Evolutionary conservation across 1,284 basidiomycete species (phyloP).

Genomic region (Macrocystidia cucumis): DNA sequence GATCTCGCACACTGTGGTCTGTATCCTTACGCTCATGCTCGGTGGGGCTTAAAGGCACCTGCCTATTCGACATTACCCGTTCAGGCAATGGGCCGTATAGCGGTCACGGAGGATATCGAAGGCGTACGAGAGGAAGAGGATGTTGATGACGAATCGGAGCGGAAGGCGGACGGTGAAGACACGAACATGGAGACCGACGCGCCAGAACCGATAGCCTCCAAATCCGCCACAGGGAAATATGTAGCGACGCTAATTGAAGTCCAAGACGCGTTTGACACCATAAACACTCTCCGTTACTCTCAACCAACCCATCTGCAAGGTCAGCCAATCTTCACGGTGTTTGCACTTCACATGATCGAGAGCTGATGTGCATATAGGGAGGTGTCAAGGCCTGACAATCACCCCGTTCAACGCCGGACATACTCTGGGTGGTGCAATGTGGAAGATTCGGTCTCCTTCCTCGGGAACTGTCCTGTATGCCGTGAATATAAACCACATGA

Average conservation of each 20-base stretch:
- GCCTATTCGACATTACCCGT: constrained; percentile 96
- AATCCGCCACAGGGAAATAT: constrained; percentile 39
- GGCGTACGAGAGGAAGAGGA: constrained; percentile 73
- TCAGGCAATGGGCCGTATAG: constrained; percentile 92
- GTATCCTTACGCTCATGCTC: constrained; percentile 85
- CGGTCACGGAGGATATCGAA: constrained; percentile 79
- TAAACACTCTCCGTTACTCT: constrained; percentile 91
- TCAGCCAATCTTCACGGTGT: constrained; percentile 21
- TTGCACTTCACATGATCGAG: constrained; percentile 5
- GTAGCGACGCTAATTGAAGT: constrained; percentile 79
- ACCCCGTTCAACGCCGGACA: constrained; percentile 97
- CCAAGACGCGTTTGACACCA: constrained; percentile 90
- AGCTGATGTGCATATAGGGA: constrained; percentile 42
- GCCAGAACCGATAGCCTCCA: constrained; percentile 13
- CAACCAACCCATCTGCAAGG: constrained; percentile 96
- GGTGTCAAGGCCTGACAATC: constrained; percentile 88
- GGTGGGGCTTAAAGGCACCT: constrained; percentile 85
- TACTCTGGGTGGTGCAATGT: constrained; percentile 94
- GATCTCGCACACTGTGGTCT: constrained; percentile 85
- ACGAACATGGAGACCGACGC: constrained; percentile 11
- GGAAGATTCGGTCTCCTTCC: constrained; percentile 96
- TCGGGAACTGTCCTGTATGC: constrained; percentile 95
- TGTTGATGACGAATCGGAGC: constrained; percentile 33
- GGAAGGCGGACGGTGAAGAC: constrained; percentile 18
- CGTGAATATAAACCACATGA: constrained; percentile 95